Evolutionary conservation across 768 basidiomycete genomes (phyloP).

Genomic region (Mycena polygramma): DNA sequence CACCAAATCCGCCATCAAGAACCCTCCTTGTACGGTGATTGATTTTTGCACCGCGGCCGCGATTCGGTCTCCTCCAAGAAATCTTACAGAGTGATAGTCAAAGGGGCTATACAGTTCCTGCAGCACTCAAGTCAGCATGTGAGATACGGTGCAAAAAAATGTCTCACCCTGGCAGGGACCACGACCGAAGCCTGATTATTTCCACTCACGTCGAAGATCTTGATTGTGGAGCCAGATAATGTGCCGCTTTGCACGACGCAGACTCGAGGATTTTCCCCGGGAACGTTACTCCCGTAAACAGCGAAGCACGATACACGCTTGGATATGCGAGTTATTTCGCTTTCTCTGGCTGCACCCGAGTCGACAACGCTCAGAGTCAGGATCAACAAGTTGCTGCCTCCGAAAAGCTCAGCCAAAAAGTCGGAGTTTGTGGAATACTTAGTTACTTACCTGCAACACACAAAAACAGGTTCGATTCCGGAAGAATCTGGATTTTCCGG

Average conservation of each 20-base stretch:
- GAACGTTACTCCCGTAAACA: constrained; percentile 71
- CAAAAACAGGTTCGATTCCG: constrained; percentile 80
- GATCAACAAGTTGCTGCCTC: constrained; percentile 30
- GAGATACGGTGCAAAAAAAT: not conserved
- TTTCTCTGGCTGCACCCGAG: constrained; percentile 6
- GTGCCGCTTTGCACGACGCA: constrained; percentile 82
- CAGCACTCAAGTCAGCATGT: not conserved
- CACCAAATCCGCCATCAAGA: constrained; percentile 65
- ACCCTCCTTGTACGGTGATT: constrained; percentile 13
- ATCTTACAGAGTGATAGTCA: constrained; percentile 79
- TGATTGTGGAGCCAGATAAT: constrained; percentile 83
- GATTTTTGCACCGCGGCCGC: constrained; percentile 39
- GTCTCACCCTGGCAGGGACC: not conserved
- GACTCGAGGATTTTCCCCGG: constrained; percentile 73
- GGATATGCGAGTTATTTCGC: constrained; percentile 14
- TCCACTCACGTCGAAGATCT: constrained; percentile 65
- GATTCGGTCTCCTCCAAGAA: constrained; percentile 61
- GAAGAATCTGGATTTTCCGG: constrained; percentile 81
- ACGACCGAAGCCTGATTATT: constrained; percentile 4
- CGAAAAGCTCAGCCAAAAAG: not conserved
- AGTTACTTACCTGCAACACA: constrained; percentile 72
- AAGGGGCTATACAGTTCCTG: constrained; percentile 88
- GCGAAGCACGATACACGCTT: constrained; percentile 50
- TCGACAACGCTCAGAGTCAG: constrained; percentile 22
- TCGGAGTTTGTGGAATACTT: not conserved